Conservation (phyloP, 1,284 basidiomycete genomes). For the Anthracocystis setariae region DNA sequence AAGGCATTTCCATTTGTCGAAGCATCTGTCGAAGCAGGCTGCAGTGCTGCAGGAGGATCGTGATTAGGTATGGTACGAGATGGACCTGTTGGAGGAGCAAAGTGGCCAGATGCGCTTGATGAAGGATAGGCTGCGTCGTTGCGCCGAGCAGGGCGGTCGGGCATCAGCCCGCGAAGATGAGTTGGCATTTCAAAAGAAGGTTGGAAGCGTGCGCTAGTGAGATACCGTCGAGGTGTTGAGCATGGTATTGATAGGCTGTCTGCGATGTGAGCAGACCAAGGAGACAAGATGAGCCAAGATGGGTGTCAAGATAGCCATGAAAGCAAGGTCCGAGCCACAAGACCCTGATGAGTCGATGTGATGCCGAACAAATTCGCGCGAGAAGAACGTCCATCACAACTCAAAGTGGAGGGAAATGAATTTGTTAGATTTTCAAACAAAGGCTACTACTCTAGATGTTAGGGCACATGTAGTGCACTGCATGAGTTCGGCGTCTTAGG, state of each 20-base stretch:
- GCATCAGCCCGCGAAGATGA: conserved; percentile 10
- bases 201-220: not conserved
- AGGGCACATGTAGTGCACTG: not conserved
- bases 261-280: not conserved
- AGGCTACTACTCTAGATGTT: no score
- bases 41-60: not conserved
- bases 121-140: conserved; percentile 11
- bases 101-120: not conserved
- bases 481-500: conserved; percentile 1
- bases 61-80: conserved; percentile 9
- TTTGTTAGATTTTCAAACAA: not conserved
- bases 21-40: no score
- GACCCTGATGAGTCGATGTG: conserved; percentile 1
- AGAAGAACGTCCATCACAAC: not conserved
- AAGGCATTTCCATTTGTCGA: no score
- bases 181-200: conserved; percentile 14
- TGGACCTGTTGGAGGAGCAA: conserved; percentile 21
- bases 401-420: not conserved
- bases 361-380: not conserved
- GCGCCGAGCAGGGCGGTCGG: conserved; percentile 14
- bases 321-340: not conserved
- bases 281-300: no score
- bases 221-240: not conserved
- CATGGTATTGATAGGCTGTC: not conserved
- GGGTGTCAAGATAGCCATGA: not conserved